These are phyloP conservation scores for Penicillium robsamsonii DNA, from an alignment of 495 filamentous ascomycete genomes.

Conservation along the genomic window DNA sequence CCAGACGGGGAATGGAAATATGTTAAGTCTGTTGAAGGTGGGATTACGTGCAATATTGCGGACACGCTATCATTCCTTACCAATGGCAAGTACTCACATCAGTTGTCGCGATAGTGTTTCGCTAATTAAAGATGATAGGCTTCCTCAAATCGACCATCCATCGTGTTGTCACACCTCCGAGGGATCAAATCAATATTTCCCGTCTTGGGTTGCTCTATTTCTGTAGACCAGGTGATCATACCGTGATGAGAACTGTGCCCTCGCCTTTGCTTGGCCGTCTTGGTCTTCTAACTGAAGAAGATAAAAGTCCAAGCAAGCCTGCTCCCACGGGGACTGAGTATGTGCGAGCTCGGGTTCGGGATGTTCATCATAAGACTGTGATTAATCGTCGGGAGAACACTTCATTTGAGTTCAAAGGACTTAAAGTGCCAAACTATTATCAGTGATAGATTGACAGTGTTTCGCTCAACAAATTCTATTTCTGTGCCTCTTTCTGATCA, in stretches of 20 bases:
- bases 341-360: constrained; percentile 46
- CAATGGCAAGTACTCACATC: constrained; percentile 17
- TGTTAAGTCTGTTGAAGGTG: constrained; percentile 44
- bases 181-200: constrained; percentile 44
- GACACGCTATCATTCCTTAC: constrained; percentile 47
- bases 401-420: constrained; percentile 41
- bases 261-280: constrained; percentile 48
- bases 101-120: neutral
- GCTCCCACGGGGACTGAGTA: constrained; percentile 44
- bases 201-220: constrained; percentile 51
- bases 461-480: neutral
- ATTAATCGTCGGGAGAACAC: constrained; percentile 37
- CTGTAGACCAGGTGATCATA: constrained; percentile 37
- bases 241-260: constrained; percentile 41
- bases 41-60: constrained; percentile 48
- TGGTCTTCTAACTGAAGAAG: constrained; percentile 39
- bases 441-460: constrained; percentile 11
- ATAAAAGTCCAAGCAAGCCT: constrained; percentile 23
- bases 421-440: constrained; percentile 43
- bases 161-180: constrained; percentile 47
- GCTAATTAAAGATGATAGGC: constrained; percentile 18
- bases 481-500: neutral
- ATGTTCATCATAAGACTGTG: constrained; percentile 41
- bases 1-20: constrained; percentile 48
- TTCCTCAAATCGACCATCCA: constrained; percentile 50